These are phyloP conservation scores for Tolypocladium pustulatum DNA, from an alignment of 2,329 filamentous ascomycete species.

Conservation along the genomic window DNA sequence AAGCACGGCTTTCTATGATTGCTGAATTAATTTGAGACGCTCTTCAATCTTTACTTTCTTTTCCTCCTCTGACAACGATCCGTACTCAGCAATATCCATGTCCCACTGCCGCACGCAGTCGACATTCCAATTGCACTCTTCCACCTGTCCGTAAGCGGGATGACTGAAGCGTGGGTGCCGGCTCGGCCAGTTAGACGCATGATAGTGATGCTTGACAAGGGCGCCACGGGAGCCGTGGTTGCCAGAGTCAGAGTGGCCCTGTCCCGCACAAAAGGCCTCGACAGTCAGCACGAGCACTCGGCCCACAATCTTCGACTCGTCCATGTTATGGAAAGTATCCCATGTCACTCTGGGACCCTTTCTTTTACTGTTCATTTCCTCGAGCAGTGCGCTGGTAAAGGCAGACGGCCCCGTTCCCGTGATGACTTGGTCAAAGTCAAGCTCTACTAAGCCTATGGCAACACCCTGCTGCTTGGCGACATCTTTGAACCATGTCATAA, in stretches of 20 bases:
- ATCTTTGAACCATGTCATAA: constrained; percentile 53
- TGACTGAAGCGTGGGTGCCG: constrained; percentile 56
- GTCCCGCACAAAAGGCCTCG: constrained; percentile 62
- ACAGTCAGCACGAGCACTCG: constrained; percentile 58
- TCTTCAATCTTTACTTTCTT: constrained; percentile 38
- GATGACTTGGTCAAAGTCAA: constrained; percentile 65
- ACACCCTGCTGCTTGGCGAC: constrained; percentile 49
- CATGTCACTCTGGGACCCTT: constrained; percentile 37
- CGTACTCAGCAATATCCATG: constrained; percentile 49
- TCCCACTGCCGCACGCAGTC: constrained; percentile 59
- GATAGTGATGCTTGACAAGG: constrained; percentile 64
- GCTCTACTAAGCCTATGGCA: constrained; percentile 46
- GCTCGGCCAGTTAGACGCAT: constrained; percentile 62
- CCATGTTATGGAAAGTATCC: constrained; percentile 54
- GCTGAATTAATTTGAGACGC: constrained; percentile 2
- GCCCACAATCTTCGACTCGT: constrained; percentile 54
- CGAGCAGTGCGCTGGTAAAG: constrained; percentile 54
- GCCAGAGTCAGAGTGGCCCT: constrained; percentile 63
- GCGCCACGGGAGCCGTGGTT: constrained; percentile 57
- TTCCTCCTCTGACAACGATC: constrained; percentile 46
- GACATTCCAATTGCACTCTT: constrained; percentile 58
- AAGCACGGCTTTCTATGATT: background rate
- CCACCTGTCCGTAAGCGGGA: constrained; percentile 59
- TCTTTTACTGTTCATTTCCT: constrained; percentile 45
- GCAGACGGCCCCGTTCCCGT: constrained; percentile 63